Percentiles rank a stretch among this genome's conserved stretches.
Evolutionary conservation across 225 moss, liverwort and hornwort species (phyloP).

Genomic region (Neckera pumila): DNA sequence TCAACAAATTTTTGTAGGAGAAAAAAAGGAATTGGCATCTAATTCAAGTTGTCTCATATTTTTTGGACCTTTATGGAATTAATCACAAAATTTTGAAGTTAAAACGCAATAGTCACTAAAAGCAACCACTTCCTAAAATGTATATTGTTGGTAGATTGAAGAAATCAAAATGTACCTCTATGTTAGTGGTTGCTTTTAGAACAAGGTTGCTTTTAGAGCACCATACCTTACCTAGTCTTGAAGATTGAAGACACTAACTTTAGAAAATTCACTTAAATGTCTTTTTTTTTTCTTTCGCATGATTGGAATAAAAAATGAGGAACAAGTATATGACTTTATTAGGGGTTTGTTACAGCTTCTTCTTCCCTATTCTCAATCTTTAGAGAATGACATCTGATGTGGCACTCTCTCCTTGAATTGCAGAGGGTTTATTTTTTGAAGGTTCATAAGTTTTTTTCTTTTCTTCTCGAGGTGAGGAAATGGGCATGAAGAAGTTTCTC

Average conservation of each 20-base stretch:
- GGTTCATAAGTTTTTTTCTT: not conserved
- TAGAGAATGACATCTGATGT: not conserved
- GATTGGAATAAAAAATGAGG: too few relatives aligned
- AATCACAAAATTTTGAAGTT: not conserved
- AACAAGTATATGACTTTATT: too few relatives aligned
- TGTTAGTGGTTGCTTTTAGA: too few relatives aligned
- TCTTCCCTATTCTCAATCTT: not conserved
- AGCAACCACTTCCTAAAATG: not conserved
- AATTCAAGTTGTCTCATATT: rapidly evolving
- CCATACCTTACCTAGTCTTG: too few relatives aligned
- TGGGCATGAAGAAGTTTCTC: not conserved
- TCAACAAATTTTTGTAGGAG: not conserved
- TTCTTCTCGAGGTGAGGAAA: rapidly evolving
- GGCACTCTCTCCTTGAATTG: not conserved
- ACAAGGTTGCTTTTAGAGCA: rapidly evolving
- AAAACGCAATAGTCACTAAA: rapidly evolving
- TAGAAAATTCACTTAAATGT: too few relatives aligned
- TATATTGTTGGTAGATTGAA: not conserved
- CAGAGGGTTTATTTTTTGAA: rapidly evolving
- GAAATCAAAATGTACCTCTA: not conserved
- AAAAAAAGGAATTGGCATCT: not conserved
- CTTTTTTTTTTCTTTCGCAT: not conserved
- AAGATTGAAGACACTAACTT: too few relatives aligned
- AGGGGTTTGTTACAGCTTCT: not conserved
- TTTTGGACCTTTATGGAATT: rapidly evolving